These are phyloP conservation scores for Carallia pectinifolia DNA, from an alignment of 345 rosid genomes.

Conservation along the genomic window DNA sequence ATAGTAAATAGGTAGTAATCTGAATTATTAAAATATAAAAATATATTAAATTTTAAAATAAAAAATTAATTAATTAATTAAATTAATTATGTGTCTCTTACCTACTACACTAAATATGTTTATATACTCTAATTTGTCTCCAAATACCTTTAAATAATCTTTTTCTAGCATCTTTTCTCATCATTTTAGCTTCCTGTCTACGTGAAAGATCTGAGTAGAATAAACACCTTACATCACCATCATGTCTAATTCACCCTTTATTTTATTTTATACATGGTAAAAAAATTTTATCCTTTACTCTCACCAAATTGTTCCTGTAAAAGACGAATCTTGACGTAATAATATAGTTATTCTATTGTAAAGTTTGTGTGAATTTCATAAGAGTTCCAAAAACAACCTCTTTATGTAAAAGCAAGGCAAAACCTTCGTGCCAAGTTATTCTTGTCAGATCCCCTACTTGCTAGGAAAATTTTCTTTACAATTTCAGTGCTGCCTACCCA, in stretches of 20 bases:
- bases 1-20: no score
- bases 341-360: no score
- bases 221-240: neutral
- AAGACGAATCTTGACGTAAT: no score
- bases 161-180: constrained; percentile 31
- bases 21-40: no score
- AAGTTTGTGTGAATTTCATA: no score
- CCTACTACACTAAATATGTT: no score
- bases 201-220: constrained; percentile 41
- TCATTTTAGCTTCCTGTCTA: constrained; percentile 71
- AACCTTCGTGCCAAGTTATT: constrained; percentile 20
- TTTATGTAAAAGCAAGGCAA: no score
- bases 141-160: neutral
- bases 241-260: constrained; percentile 22
- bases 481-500: constrained; percentile 9
- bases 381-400: no score
- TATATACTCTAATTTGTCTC: no score
- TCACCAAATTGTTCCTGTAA: no score
- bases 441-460: constrained; percentile 5
- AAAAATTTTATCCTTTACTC: constrained; percentile 19
- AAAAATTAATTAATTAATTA: no score
- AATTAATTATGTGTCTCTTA: neutral
- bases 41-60: no score
- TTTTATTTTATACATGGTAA: constrained; percentile 27
- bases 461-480: constrained; percentile 7